Evolutionary conservation across 176 grass and related monocot genomes (phyloP).

Genomic region (Eremochloa ophiuroides): DNA sequence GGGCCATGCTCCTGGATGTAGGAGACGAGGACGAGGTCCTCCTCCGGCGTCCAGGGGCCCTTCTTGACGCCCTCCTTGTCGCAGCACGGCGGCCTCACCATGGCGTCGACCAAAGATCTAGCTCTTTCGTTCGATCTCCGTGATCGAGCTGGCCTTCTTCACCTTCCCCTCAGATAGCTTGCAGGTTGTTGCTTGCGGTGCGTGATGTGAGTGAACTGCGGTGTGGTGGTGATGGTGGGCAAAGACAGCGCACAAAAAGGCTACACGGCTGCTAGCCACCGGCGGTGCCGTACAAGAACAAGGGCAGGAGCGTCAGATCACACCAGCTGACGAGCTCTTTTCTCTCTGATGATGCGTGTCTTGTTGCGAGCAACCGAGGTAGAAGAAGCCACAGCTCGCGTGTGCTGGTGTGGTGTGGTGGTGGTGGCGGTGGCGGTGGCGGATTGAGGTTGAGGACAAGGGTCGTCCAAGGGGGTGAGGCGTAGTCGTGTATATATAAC

Average conservation of each 20-base stretch:
- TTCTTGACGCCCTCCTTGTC: constrained; percentile 89
- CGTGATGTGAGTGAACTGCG: not conserved
- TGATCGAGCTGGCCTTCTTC: not conserved
- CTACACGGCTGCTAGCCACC: not conserved
- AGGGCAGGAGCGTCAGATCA: not conserved
- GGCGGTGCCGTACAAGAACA: constrained; percentile 35
- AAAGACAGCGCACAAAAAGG: not conserved
- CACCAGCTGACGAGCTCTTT: not conserved
- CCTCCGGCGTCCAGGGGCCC: constrained; percentile 92
- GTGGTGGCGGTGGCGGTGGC: not conserved
- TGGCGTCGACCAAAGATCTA: too few species aligned
- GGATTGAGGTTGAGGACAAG: constrained; percentile 25
- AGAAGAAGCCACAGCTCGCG: not conserved
- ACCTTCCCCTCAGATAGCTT: not conserved
- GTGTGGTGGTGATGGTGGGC: not conserved
- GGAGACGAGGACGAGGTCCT: constrained; percentile 88
- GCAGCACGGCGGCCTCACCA: constrained; percentile 94
- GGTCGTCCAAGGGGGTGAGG: constrained; percentile 35
- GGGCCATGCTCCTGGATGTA: constrained; percentile 89
- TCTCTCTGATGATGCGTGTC: not conserved
- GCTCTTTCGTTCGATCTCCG: not conserved
- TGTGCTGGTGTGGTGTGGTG: not conserved
- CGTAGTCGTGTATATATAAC: constrained; percentile 38
- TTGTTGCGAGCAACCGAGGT: not conserved
- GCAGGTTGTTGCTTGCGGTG: not conserved